Base-by-base conservation (phyloP, 169 alveolate species). In the Plasmodium relictum region DNA sequence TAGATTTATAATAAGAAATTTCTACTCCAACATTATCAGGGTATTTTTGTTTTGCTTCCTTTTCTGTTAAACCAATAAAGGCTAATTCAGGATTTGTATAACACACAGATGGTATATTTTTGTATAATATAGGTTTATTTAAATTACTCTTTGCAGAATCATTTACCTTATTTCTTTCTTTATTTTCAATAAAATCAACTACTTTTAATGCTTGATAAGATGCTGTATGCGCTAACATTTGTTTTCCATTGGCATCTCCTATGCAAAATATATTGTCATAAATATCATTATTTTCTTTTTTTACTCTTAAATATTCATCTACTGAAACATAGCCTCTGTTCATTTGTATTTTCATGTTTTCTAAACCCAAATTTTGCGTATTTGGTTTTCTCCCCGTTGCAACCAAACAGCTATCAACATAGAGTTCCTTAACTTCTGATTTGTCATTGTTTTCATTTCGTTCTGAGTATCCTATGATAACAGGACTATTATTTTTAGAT, bases 141-240 rank as follows among this genome's bases (percentile, higher is more conserved):
- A 78, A 24, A 39, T 9, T 45, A 16, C 41, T 85, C 37, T 24
- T 65, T 18, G 22, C 45, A 9, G 41, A 22, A 4, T 50, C 78
- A 66, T 24, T 88, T 70, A 5, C 85, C 76, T 20, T 59, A 16
- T 41, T 72, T 20, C 37, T 71, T 48, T 95, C 98, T 87, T 96
- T 93, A n/a, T 97, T 98, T 26, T 96, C 92, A 44, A 98, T 95
- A 73, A 88, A 74, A 80, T 98, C 99, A 45, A 97, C 98, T 18
- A 97, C 99, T 37, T 97, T 98, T 72, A 66, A 20, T 6, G 89
- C 93, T 61, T 92, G 95, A 39, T 92, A 92, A 0, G 95, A 86
- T 6, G 95, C 95, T 41, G 93, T 92, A 59, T 92, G 95, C 7
- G 95, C 95, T 41, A 92, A 52, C 93, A 88, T 89, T 88, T 88